phyloP scores from a whole-genome alignment of 2,329 filamentous ascomycete species.

The Cercospora sojina region DNA sequence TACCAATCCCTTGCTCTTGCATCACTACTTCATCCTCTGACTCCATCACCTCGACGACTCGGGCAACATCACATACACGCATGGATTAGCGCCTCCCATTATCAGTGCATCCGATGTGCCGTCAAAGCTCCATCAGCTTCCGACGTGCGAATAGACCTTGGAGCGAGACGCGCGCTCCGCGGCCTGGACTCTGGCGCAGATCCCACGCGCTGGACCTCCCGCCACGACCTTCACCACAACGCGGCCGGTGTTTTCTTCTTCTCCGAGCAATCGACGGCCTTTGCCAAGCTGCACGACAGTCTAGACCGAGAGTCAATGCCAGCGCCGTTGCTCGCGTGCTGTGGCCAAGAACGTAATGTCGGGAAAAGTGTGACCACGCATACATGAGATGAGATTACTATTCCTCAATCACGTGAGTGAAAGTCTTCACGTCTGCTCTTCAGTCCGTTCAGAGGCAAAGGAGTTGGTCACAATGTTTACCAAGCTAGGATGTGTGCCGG shows the following conservation, averaged over 20 bases:
- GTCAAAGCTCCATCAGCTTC: neutral
- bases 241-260: neutral
- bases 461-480: neutral
- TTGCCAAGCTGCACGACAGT: neutral
- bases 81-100: neutral
- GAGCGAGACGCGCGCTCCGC: neutral
- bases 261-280: neutral
- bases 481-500: neutral
- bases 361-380: neutral
- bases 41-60: neutral
- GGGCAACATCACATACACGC: neutral
- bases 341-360: neutral
- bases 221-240: neutral
- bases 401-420: neutral
- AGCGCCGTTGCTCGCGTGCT: neutral
- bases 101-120: neutral
- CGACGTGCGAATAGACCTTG: neutral
- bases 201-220: neutral
- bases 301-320: neutral
- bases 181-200: neutral
- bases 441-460: neutral
- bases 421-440: neutral
- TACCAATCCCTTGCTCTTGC: neutral
- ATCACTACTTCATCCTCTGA: neutral
- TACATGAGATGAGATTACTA: neutral